Conservation (phyloP, 2,329 filamentous ascomycete species). For the Diplocarpon mali region DNA sequence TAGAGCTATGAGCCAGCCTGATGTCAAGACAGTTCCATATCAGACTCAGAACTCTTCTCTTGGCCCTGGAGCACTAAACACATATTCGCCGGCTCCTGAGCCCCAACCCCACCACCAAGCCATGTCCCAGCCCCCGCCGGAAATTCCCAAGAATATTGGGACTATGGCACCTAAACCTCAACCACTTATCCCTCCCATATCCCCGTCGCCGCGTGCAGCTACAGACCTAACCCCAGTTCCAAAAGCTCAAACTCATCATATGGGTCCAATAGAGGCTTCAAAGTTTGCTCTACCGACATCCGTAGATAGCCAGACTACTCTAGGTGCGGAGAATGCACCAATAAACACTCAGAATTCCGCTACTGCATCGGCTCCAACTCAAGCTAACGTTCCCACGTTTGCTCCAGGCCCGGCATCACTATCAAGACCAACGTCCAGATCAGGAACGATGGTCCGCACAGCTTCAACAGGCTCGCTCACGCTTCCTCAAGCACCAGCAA, state of each 20-base stretch:
- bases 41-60: slow-evolving; percentile 4
- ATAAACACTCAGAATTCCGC: not conserved
- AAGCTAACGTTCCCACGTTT: not conserved
- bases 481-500: slow-evolving; percentile 33
- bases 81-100: not conserved
- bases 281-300: too few species aligned
- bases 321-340: too few species aligned
- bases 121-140: slow-evolving; percentile 1
- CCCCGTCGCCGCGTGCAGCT: not conserved
- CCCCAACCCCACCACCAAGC: slow-evolving; percentile 1
- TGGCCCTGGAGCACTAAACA: not conserved
- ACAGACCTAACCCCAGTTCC: too few species aligned
- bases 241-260: too few species aligned
- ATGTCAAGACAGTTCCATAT: not conserved
- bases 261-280: too few species aligned
- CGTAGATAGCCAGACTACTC: too few species aligned
- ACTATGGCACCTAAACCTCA: slow-evolving; percentile 1
- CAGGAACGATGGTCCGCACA: slow-evolving; percentile 25
- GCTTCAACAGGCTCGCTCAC: slow-evolving; percentile 25
- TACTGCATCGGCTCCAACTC: slow-evolving; percentile 1
- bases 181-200: not conserved
- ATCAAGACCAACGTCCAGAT: slow-evolving; percentile 36
- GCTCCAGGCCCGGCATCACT: slow-evolving; percentile 16
- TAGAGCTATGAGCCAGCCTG: slow-evolving; percentile 6
- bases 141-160: not conserved